Base-by-base conservation (phyloP, 2,329 filamentous ascomycete genomes). In the Davidsoniella neocaledoniae region DNA sequence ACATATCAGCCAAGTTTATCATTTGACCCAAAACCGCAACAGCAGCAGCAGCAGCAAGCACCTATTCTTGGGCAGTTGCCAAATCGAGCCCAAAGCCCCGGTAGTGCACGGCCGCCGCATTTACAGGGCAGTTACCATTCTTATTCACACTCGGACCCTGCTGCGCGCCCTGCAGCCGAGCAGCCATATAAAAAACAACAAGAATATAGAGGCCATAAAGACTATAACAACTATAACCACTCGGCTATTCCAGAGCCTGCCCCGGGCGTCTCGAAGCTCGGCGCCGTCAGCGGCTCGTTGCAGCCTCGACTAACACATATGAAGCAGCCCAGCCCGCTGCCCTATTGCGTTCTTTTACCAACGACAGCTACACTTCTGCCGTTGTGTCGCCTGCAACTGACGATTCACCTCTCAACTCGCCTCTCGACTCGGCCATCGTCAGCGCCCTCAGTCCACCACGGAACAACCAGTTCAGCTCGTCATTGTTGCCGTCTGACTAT, bases 291-390 rank as follows among this genome's bases (percentile, higher is more conserved):
- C 26, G 26, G 26, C 10, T 33, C 10, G 26, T 33, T 33, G 26
- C 26, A 33, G 10, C 26, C 26, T 33, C 26, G 17, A 4, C 17
- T 25, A 8, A 33, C 10, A 33, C 26, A 33, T 33, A 33, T 33
- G 26, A 33, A 33, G 10, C 36, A 9, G 25, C 41, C 4, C 45
- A 48, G 9, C 33, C 19, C 17, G 19, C 26, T 4, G 23, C 40
- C 7, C 37, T 23, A 5, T 36, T 49, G 9, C 50, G 50, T 12
- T 48, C 33, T 5, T 36, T 51, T 19, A 51, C 43, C 21, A 52
- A 45, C 33, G 46, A 49, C 7, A 52, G 50, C 23, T 52, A 52
- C n/a, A 52, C 50, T 7, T 52, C 50, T 9, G 46, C 41, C 14
- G 42, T 52, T 23, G 37, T 17, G n/a, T 52, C 50, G 8, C 50